These are phyloP conservation scores for Miamiensis avidus DNA, from an alignment of 169 alveolate genomes.

Conservation along the genomic window DNA sequence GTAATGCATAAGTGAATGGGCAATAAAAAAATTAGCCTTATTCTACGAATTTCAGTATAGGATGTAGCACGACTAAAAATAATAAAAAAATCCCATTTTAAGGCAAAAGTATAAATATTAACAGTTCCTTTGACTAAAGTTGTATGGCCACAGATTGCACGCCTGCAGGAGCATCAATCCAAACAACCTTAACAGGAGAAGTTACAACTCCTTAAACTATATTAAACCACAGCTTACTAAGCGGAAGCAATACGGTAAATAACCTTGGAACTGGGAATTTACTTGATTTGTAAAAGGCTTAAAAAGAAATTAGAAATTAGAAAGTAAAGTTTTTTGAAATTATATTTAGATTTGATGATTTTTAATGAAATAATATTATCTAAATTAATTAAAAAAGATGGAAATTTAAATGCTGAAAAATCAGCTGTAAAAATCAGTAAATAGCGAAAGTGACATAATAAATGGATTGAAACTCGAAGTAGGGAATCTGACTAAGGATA, in stretches of 20 bases:
- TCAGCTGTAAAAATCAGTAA: neutral
- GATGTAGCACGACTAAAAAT: no score
- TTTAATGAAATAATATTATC: no score
- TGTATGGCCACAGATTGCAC: neutral
- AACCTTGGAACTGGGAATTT: neutral
- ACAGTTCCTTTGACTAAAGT: neutral
- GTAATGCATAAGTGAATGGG: no score
- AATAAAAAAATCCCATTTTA: no score
- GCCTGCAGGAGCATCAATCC: neutral
- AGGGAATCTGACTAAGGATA: neutral
- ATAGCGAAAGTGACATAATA: neutral
- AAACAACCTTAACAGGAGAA: neutral
- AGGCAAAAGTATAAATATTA: neutral
- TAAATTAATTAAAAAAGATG: neutral
- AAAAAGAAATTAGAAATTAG: neutral
- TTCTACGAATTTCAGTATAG: no score
- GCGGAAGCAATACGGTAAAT: no score
- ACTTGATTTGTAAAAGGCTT: neutral
- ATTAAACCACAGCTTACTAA: no score
- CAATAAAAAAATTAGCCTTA: neutral
- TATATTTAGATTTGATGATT: no score
- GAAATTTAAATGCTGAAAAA: neutral
- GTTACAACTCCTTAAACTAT: no score
- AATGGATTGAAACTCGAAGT: neutral
- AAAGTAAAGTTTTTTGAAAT: neutral